Evolutionary conservation across 495 filamentous ascomycete genomes (phyloP), one percentile per base, ranked within the genome.

Genomic region (Hypomontagnella submonticulosa): DNA sequence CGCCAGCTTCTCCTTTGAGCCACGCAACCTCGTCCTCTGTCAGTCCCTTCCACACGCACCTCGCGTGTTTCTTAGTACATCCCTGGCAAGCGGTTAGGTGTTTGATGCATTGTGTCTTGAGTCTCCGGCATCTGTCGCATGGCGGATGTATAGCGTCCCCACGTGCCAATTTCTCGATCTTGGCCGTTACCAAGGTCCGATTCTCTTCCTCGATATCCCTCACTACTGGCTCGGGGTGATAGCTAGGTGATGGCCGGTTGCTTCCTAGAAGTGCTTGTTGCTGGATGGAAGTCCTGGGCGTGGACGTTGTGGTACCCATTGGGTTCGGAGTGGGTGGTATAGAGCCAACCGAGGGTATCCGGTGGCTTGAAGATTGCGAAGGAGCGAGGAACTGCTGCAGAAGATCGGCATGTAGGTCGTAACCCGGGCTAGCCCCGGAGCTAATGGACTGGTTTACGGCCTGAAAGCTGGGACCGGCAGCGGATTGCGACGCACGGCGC

Each of bases 41-140:
- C 46, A 93, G 83, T 54, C 89, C 86, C 60, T 86, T 88, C 92
- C 92, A 96, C 18, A 84, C 86, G 73, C 92, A 96, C 61, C 90
- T 92, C 11, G 90, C 90, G 70, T 95, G 92, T 75, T 94, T 93
- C 74, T 90, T 91, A 1, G 92, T 95, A 75, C 92, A 96, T 34
- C 90, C 91, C 74, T 90, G 84, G 73, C 92, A 96, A 18, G 92
- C 90, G 0, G 91, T 94, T 33, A 92, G 78, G 58, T 96, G 91
- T 75, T 94, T 95, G 36, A 92, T 76, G 51, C 92, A 96, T 57
- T 91, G 86, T 81, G 91, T 91, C 61, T 89, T 87, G 12, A 94
- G 79, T 11, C 92, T 83, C 16, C 92, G 83, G 66, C 92, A 96
- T 19, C 91, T 84, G 72, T 96, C 92, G 71, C 92, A 96, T 5